A percentile compares a stretch with the other conserved stretches of the same genome.
phyloP scores from a whole-genome alignment of 441 rosid genomes.

The Populus hybrid region DNA sequence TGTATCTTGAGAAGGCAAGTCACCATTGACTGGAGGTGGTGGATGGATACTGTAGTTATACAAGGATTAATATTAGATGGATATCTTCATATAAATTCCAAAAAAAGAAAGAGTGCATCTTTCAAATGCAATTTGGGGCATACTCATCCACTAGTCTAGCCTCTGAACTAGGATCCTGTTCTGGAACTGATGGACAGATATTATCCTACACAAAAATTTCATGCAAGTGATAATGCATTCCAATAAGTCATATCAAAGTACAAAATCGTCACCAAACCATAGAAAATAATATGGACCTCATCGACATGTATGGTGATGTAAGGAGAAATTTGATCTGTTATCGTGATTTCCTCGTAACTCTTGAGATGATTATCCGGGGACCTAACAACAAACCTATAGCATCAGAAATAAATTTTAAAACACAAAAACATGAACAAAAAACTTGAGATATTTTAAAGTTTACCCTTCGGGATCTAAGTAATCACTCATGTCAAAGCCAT shows the following conservation, averaged over 20 bases:
- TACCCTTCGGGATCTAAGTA: constrained; percentile 35
- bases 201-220: constrained; percentile 43
- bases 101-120: neutral
- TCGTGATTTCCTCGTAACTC: constrained; percentile 68
- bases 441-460: neutral
- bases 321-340: constrained; percentile 74
- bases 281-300: constrained; percentile 39
- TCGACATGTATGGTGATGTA: constrained; percentile 64
- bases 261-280: neutral
- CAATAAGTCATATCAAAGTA: neutral
- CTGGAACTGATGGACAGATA: constrained; percentile 20
- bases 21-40: constrained; percentile 21
- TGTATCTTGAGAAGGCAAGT: constrained; percentile 13
- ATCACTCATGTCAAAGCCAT: constrained; percentile 55
- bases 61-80: constrained; percentile 13
- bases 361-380: constrained; percentile 46
- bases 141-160: constrained; percentile 45
- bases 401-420: neutral
- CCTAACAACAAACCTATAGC: constrained; percentile 26
- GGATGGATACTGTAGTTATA: constrained; percentile 26
- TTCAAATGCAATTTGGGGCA: constrained; percentile 25
- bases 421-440: neutral
- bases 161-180: constrained; percentile 28
- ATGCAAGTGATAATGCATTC: constrained; percentile 5
- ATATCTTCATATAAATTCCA: neutral